Evolutionary conservation across 179 eudicot genomes (phyloP), one percentile per base, ranked within the genome.

Genomic region (Heliamphora pulchella): DNA sequence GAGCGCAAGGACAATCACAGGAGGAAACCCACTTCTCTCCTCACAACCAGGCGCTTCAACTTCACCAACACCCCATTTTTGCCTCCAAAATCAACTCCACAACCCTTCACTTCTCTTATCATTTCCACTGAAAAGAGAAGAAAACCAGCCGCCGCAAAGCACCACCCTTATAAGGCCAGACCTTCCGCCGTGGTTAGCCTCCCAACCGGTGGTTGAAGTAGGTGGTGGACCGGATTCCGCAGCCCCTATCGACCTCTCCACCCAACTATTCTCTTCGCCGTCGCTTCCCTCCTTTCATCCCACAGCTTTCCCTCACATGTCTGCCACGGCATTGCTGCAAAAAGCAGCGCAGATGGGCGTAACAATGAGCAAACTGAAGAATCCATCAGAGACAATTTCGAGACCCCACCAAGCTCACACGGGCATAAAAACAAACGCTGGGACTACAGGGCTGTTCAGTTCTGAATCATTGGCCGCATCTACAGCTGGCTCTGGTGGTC

Each of bases 261-360:
- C 83, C 59, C 77, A 77, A 41, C 31, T 77, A 63, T 77, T 81
- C 77, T 41, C 77, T 5, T 31, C 71, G 7, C 61, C 67, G 63
- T 5, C 68, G 7, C 55, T 50, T 79, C 71, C 67, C 46, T 48
- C 54, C 3, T 57, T 76, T 64, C 59, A 62, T 5, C 65, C 48
- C 20, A 53, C 75, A 31, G 41, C 83, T 5, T 61, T 85, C 0
- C 54, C 85, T 20, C 87, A 84, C 84, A 86, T 88, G 90, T 86
- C 88, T 18, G 90, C 90, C 9, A 88, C 90, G 11, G 88, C 88
- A 31, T 48, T 87, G 84, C 88, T 88, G 39, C 90, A 86, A 75
- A 86, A 88, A 79, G 90, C 90, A 79, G 86, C 90, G 0, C 87
- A 86, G 20, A 86, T 88, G 79, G 87, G 90, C 10, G 88, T 77